Percentiles rank a stretch among this genome's conserved stretches.
phyloP scores from a whole-genome alignment of 2,329 filamentous ascomycete species.

The Aspergillaceae sp. region DNA sequence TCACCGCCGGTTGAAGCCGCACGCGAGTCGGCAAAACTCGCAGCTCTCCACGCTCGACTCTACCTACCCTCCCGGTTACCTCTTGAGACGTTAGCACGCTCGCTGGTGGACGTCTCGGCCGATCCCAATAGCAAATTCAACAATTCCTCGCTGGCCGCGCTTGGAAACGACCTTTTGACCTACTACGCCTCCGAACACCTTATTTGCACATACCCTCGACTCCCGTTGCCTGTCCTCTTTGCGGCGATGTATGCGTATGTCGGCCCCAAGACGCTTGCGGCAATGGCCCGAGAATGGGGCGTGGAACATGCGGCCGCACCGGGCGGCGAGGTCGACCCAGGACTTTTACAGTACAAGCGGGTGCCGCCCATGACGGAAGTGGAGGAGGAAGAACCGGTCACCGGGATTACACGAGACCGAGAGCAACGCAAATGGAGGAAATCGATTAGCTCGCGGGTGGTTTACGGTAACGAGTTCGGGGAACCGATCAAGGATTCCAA shows the following conservation, averaged over 20 bases:
- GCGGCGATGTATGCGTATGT: conserved; percentile 77
- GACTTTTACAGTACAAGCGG: conserved; percentile 69
- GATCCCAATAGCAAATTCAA: conserved; percentile 75
- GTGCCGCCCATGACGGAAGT: conserved; percentile 35
- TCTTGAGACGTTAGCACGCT: conserved; percentile 73
- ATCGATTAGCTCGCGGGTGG: conserved; percentile 65
- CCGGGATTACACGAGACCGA: conserved; percentile 36
- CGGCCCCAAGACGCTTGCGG: conserved; percentile 63
- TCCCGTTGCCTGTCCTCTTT: conserved; percentile 82
- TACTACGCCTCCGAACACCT: conserved; percentile 87
- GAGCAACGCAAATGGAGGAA: conserved; percentile 54
- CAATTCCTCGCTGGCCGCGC: conserved; percentile 71
- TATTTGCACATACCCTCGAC: conserved; percentile 77
- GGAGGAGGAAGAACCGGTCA: conserved; percentile 33
- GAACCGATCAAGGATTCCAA: conserved; percentile 39
- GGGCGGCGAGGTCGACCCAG: conserved; percentile 84
- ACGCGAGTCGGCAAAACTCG: conserved; percentile 72
- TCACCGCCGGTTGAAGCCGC: conserved; percentile 64
- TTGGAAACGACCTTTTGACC: conserved; percentile 74
- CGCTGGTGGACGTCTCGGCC: conserved; percentile 77
- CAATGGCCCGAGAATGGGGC: conserved; percentile 79
- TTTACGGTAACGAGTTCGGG: conserved; percentile 80
- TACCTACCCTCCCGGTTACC: conserved; percentile 74
- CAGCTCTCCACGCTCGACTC: conserved; percentile 83
- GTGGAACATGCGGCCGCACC: conserved; percentile 80